These are phyloP conservation scores for Chrysoporthe austroafricana DNA, from an alignment of 2,329 filamentous ascomycete species.

Conservation along the genomic window DNA sequence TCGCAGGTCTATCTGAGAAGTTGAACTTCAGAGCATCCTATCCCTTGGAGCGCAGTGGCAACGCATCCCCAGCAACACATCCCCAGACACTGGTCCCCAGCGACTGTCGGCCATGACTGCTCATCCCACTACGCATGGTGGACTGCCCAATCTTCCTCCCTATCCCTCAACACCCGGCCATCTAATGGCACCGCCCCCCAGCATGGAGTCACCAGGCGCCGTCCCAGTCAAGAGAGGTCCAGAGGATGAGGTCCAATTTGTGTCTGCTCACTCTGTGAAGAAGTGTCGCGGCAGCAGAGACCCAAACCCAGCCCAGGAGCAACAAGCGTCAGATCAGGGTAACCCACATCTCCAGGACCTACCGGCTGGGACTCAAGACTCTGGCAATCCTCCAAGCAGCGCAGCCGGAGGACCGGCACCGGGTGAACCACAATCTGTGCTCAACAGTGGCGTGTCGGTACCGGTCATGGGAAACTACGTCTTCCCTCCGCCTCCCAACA, in stretches of 20 bases:
- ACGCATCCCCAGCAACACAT: not conserved
- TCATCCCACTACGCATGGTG: slow-evolving; percentile 11
- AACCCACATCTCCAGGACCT: not conserved
- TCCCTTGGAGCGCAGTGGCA: not conserved
- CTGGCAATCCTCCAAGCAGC: not conserved
- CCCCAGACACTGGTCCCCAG: not conserved
- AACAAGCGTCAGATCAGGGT: not conserved
- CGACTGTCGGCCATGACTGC: not conserved
- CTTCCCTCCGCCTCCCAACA: slow-evolving; percentile 23
- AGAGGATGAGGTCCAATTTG: slow-evolving; percentile 31
- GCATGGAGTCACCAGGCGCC: slow-evolving; percentile 4
- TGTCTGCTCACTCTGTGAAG: slow-evolving; percentile 30
- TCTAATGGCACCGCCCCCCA: slow-evolving; percentile 1
- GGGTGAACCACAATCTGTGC: slow-evolving; percentile 4
- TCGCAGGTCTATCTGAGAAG: not conserved
- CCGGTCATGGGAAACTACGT: slow-evolving; percentile 29
- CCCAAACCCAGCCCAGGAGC: not conserved
- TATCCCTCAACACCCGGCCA: not conserved
- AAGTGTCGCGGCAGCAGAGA: slow-evolving; percentile 26
- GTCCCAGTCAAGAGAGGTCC: slow-evolving; percentile 26
- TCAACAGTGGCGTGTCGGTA: slow-evolving; percentile 16
- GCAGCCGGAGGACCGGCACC: not conserved
- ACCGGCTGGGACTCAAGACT: not conserved
- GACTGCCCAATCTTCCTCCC: not conserved
- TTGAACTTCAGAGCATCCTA: slow-evolving; percentile 2